These are phyloP conservation scores for Crucihimalaya himalaica DNA, from an alignment of 345 rosid species.

Conservation along the genomic window DNA sequence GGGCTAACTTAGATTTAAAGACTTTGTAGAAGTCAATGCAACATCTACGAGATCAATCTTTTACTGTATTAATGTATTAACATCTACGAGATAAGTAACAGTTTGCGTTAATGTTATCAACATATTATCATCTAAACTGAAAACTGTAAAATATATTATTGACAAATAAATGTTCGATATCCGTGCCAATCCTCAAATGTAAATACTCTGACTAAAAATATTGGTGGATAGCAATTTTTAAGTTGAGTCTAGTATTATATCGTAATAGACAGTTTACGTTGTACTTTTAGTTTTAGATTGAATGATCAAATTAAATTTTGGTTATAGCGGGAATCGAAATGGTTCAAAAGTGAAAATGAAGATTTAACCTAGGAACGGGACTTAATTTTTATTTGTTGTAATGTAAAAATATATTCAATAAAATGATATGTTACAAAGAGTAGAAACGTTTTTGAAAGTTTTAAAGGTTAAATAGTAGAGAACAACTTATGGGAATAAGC, in stretches of 20 bases:
- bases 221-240: too few species aligned
- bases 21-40: neutral
- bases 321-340: neutral
- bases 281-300: neutral
- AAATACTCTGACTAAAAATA: too few species aligned
- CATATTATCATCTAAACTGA: too few species aligned
- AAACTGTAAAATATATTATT: too few species aligned
- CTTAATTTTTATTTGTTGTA: too few species aligned
- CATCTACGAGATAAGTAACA: neutral
- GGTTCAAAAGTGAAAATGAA: neutral
- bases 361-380: neutral
- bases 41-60: neutral
- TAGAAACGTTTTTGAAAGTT: too few species aligned
- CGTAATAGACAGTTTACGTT: neutral
- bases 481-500: too few species aligned
- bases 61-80: neutral
- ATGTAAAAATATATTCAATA: too few species aligned
- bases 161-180: too few species aligned
- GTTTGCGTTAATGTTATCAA: neutral
- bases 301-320: neutral
- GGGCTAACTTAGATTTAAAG: neutral
- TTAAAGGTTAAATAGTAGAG: too few species aligned
- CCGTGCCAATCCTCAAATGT: too few species aligned
- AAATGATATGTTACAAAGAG: too few species aligned
- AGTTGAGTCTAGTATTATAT: neutral